Conservation (phyloP, 495 filamentous ascomycete genomes). For the Hypoxylon subgilvum region DNA sequence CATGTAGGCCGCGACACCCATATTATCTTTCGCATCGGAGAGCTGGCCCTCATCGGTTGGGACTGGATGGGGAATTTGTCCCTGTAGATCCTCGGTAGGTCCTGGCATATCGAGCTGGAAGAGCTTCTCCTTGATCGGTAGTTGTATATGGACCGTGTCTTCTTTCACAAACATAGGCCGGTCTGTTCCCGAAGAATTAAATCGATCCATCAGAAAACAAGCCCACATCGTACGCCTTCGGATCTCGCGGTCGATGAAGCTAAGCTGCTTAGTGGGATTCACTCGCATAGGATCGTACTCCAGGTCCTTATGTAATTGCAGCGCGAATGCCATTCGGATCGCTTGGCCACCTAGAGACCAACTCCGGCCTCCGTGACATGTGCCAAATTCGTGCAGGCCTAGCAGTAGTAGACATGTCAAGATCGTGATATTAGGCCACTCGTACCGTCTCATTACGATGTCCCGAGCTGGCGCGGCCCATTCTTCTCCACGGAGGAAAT, state of each 20-base stretch:
- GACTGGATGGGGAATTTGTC: constrained; percentile 70
- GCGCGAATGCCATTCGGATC: constrained; percentile 93
- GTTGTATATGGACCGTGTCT: constrained; percentile 83
- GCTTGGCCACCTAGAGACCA: constrained; percentile 96
- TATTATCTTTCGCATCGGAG: constrained; percentile 77
- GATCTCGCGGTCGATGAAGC: constrained; percentile 91
- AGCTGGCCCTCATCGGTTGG: constrained; percentile 66
- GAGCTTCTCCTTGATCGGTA: constrained; percentile 88
- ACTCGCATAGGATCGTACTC: constrained; percentile 78
- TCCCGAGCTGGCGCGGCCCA: constrained; percentile 86
- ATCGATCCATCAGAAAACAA: constrained; percentile 95
- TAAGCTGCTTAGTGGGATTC: constrained; percentile 73
- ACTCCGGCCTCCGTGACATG: constrained; percentile 92
- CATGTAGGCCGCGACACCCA: constrained; percentile 94
- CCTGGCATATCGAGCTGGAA: constrained; percentile 91
- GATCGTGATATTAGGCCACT: constrained; percentile 95
- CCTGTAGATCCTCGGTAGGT: constrained; percentile 82
- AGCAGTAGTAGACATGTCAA: constrained; percentile 86
- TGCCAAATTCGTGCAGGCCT: constrained; percentile 93
- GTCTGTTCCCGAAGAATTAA: constrained; percentile 94
- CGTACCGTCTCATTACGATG: constrained; percentile 83
- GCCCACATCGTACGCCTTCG: constrained; percentile 96
- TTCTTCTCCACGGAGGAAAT: constrained; percentile 87
- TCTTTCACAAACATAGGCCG: constrained; percentile 91
- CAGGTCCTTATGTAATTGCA: constrained; percentile 93